Evolutionary conservation across 257 asterid species (phyloP).

Genomic region (Perilla frutescens): DNA sequence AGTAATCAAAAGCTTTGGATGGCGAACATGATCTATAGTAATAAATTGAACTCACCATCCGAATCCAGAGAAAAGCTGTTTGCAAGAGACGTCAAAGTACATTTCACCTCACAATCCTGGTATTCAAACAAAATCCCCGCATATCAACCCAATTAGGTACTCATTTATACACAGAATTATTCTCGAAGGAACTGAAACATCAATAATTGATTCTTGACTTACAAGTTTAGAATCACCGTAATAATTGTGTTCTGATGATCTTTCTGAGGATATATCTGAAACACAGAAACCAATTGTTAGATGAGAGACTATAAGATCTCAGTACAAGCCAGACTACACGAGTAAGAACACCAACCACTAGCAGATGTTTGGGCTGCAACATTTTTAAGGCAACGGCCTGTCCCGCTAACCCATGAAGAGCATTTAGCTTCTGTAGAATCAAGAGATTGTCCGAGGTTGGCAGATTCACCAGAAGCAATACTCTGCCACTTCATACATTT

Average conservation of each 20-base stretch:
- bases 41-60: slow-evolving; percentile 55
- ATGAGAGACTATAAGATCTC: slow-evolving; percentile 16
- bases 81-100: slow-evolving; percentile 35
- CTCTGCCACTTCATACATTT: no score
- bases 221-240: slow-evolving; percentile 47
- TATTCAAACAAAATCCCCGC: slow-evolving; percentile 22
- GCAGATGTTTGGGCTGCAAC: slow-evolving; percentile 40
- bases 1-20: slow-evolving; percentile 29
- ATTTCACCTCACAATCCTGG: slow-evolving; percentile 49
- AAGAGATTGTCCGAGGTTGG: slow-evolving; percentile 38
- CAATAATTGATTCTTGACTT: slow-evolving; percentile 36
- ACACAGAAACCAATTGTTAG: neutral
- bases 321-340: neutral
- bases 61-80: slow-evolving; percentile 43
- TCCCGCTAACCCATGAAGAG: slow-evolving; percentile 39
- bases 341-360: slow-evolving; percentile 52
- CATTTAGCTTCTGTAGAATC: slow-evolving; percentile 45
- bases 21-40: neutral
- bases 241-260: slow-evolving; percentile 38
- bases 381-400: slow-evolving; percentile 45
- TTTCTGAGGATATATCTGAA: slow-evolving; percentile 52
- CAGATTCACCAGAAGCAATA: neutral
- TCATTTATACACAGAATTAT: slow-evolving; percentile 13
- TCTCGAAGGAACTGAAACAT: slow-evolving; percentile 28
- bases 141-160: slow-evolving; percentile 24